phyloP scores from a whole-genome alignment of 352 stramenopile species.

The Blastocystis hominis region DNA sequence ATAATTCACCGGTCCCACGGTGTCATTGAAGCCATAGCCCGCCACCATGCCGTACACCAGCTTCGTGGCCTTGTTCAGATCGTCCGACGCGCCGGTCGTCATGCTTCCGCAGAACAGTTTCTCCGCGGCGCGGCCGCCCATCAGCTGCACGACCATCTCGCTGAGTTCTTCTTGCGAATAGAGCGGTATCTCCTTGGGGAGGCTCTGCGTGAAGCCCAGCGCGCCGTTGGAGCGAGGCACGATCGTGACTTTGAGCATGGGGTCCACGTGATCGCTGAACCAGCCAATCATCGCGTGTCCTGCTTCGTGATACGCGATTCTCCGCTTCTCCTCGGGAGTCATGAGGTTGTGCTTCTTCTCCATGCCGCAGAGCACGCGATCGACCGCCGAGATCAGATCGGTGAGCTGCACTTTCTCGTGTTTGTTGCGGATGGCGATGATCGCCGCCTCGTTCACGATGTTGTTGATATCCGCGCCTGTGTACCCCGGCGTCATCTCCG shows the following conservation, averaged over 20 bases:
- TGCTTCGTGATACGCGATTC: conserved; percentile 95
- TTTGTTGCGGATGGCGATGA: conserved; percentile 82
- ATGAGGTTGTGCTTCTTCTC: conserved; percentile 88
- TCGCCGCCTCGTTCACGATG: conserved; percentile 97
- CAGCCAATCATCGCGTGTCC: conserved; percentile 93
- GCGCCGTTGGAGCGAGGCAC: conserved; percentile 87
- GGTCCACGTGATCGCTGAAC: conserved; percentile 93
- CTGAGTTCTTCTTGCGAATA: conserved; percentile 86
- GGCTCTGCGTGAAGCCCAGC: conserved; percentile 94
- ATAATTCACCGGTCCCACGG: conserved; percentile 32
- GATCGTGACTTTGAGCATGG: conserved; percentile 97
- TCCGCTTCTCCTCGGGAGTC: conserved; percentile 87
- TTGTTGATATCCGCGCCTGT: conserved; percentile 93
- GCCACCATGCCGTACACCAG: conserved; percentile 39
- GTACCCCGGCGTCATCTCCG: conserved; percentile 80
- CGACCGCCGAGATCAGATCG: conserved; percentile 92
- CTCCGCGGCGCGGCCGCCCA: conserved; percentile 89
- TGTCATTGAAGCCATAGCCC: conserved; percentile 21
- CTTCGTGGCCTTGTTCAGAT: conserved; percentile 70
- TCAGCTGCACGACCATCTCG: conserved; percentile 95
- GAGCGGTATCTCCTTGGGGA: conserved; percentile 92
- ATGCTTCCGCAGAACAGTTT: conserved; percentile 90
- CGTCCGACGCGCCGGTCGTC: conserved; percentile 89
- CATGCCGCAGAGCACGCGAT: conserved; percentile 91
- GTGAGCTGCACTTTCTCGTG: conserved; percentile 83